Evolutionary conservation across 2,329 filamentous ascomycete species (phyloP).

Genomic region (Aspergillus pseudotamarii): DNA sequence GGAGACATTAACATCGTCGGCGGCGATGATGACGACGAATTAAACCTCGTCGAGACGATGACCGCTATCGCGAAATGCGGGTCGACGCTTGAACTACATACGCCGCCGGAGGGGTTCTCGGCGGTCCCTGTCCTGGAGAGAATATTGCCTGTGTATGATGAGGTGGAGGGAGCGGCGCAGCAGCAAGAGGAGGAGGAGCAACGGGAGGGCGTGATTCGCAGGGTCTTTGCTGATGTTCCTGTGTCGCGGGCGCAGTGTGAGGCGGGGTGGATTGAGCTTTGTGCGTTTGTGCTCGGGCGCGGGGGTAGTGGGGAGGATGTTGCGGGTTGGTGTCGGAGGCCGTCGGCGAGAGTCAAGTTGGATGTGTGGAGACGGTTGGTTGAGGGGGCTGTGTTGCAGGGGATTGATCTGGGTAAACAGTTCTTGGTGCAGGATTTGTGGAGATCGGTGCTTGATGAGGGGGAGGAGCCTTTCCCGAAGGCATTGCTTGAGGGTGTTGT

Average conservation of each 20-base stretch:
- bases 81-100: slow-evolving; percentile 50
- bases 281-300: slow-evolving; percentile 52
- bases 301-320: not conserved
- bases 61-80: slow-evolving; percentile 49
- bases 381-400: slow-evolving; percentile 43
- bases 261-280: slow-evolving; percentile 52
- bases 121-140: slow-evolving; percentile 33
- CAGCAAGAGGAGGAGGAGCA: slow-evolving; percentile 17
- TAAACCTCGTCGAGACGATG: slow-evolving; percentile 35
- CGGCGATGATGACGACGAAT: slow-evolving; percentile 17
- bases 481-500: slow-evolving; percentile 43
- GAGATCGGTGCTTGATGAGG: slow-evolving; percentile 42
- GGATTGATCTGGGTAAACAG: slow-evolving; percentile 44
- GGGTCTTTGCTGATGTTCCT: slow-evolving; percentile 54
- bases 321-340: slow-evolving; percentile 43
- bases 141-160: slow-evolving; percentile 35
- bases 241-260: slow-evolving; percentile 56
- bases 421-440: slow-evolving; percentile 46
- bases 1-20: slow-evolving; percentile 33
- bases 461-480: slow-evolving; percentile 35
- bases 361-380: slow-evolving; percentile 52
- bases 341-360: slow-evolving; percentile 51
- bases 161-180: slow-evolving; percentile 19
- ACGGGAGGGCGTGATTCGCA: slow-evolving; percentile 33
- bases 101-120: slow-evolving; percentile 33